These are phyloP conservation scores for Trematosphaeria pertusa DNA, from an alignment of 2,329 filamentous ascomycete genomes.

Conservation along the genomic window DNA sequence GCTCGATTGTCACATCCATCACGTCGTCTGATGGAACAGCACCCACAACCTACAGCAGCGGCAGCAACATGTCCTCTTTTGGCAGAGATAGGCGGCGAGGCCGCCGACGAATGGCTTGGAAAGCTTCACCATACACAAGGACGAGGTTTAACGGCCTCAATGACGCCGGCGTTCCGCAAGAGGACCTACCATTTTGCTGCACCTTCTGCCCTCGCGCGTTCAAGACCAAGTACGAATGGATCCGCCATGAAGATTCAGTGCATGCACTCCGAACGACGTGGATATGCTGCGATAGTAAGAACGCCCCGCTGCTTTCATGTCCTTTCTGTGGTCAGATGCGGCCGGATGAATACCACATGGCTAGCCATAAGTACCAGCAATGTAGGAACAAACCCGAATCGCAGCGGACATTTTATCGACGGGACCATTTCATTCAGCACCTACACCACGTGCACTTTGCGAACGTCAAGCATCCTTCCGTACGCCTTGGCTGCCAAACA, in stretches of 20 bases:
- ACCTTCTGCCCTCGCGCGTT: slow-evolving; percentile 47
- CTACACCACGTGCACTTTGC: slow-evolving; percentile 45
- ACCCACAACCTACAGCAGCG: slow-evolving; percentile 41
- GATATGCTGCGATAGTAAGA: slow-evolving; percentile 44
- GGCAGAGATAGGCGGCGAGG: slow-evolving; percentile 42
- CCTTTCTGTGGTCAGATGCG: slow-evolving; percentile 40
- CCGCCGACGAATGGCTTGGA: slow-evolving; percentile 45
- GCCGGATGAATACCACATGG: slow-evolving; percentile 45
- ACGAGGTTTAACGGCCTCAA: slow-evolving; percentile 39
- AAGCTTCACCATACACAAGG: slow-evolving; percentile 36
- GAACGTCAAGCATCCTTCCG: slow-evolving; percentile 43
- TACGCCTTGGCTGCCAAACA: slow-evolving; percentile 40
- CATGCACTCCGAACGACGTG: slow-evolving; percentile 47
- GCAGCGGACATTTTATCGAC: slow-evolving; percentile 45
- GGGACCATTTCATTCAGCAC: slow-evolving; percentile 46
- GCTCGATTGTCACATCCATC: slow-evolving; percentile 40
- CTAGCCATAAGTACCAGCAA: slow-evolving; percentile 44
- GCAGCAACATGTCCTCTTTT: slow-evolving; percentile 45
- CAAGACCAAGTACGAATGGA: slow-evolving; percentile 47
- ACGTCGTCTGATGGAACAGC: slow-evolving; percentile 43
- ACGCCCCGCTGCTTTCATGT: slow-evolving; percentile 30
- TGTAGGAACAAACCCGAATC: slow-evolving; percentile 43
- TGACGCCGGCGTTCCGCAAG: slow-evolving; percentile 35
- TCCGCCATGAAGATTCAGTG: slow-evolving; percentile 47
- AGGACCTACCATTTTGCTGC: slow-evolving; percentile 45